phyloP scores from a whole-genome alignment of 805 yeast genomes.

The Candida michaelii region DNA sequence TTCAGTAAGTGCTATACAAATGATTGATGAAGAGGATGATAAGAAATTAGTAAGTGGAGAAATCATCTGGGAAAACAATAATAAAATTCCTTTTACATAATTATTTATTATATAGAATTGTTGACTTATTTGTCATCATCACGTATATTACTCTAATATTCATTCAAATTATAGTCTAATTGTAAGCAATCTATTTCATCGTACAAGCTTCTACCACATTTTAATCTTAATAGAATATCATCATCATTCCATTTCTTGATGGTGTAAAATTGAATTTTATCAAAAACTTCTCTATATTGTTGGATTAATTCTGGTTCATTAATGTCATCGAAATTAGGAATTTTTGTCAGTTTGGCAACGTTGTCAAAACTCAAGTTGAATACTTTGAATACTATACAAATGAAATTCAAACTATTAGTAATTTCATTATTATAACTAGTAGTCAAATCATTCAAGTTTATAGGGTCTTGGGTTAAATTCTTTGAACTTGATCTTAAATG shows the following conservation, averaged over 20 bases:
- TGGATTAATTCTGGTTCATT: conserved; percentile 20
- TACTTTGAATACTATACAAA: conserved; percentile 29
- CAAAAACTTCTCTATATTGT: conserved; percentile 21
- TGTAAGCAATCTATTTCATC: conserved; percentile 28
- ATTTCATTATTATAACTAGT: conserved; percentile 19
- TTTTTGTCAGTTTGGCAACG: conserved; percentile 35
- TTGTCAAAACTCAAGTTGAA: conserved; percentile 35
- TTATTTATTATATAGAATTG: background rate
- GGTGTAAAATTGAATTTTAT: conserved; percentile 31
- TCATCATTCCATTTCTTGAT: conserved; percentile 39
- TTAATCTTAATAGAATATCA: conserved; percentile 38
- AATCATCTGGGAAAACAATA: conserved; percentile 42
- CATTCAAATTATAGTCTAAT: conserved; percentile 11
- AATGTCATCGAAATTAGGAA: conserved; percentile 31
- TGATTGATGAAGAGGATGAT: conserved; percentile 27
- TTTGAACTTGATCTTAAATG: conserved; percentile 45
- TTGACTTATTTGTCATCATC: too few species aligned
- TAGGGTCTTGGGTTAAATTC: conserved; percentile 30
- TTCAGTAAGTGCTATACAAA: conserved; percentile 36
- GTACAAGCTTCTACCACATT: conserved; percentile 18
- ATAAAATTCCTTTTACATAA: conserved; percentile 28
- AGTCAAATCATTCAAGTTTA: conserved; percentile 34
- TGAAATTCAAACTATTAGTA: conserved; percentile 23
- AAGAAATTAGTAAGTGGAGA: conserved; percentile 23
- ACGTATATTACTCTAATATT: too few species aligned